These are phyloP conservation scores for Chlorencoelia australis DNA, from an alignment of 2,329 filamentous ascomycete species.

Conservation along the genomic window DNA sequence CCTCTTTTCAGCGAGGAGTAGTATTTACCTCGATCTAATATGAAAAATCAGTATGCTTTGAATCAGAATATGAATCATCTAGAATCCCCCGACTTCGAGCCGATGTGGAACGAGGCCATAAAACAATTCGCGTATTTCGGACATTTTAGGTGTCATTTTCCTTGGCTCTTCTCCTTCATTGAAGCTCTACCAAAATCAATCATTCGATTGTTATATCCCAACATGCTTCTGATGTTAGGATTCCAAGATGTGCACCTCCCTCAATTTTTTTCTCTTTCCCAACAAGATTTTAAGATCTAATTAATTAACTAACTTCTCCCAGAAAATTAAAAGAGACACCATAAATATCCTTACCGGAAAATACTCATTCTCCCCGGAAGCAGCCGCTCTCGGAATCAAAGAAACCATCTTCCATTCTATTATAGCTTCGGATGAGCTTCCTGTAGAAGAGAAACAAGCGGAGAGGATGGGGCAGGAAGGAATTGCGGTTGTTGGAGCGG, in stretches of 20 bases:
- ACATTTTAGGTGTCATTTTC: constrained; percentile 16
- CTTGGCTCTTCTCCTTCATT: no score
- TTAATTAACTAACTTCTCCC: background rate
- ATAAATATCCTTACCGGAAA: constrained; percentile 2
- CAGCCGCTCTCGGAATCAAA: constrained; percentile 4
- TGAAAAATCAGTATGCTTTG: constrained; percentile 20
- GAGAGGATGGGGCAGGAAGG: constrained; percentile 14
- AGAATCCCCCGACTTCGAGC: constrained; percentile 16
- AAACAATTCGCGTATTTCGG: constrained; percentile 9
- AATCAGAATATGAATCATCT: constrained; percentile 17
- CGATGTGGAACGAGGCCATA: constrained; percentile 13
- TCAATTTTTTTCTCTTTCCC: no score
- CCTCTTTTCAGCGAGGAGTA: no score
- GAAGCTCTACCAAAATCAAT: no score
- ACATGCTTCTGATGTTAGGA: no score
- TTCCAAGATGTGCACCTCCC: no score
- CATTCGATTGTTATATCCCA: no score
- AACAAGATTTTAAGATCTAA: no score
- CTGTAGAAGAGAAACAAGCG: constrained; percentile 10
- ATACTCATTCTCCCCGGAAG: constrained; percentile 2
- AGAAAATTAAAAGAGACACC: background rate
- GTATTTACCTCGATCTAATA: no score
- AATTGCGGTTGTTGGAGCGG: constrained; percentile 15
- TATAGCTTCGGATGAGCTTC: constrained; percentile 10
- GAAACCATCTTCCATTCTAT: constrained; percentile 14